Conservation (phyloP, 352 stramenopile species). For the Phytophthora aleatoria region DNA sequence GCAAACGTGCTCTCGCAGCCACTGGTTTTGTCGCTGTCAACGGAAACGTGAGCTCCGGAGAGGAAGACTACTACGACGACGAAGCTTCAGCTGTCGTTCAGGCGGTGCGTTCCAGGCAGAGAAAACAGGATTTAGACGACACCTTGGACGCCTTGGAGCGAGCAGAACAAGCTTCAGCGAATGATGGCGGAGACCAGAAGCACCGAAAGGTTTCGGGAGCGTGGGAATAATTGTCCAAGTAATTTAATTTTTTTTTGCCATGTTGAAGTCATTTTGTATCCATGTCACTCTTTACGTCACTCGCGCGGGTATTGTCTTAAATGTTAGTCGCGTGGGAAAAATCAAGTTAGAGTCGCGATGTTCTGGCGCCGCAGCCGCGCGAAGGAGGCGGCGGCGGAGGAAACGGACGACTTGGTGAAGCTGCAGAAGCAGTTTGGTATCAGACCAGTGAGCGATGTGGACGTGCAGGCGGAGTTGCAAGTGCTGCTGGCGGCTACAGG, state of each 20-base stretch:
- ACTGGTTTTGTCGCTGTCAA: slow-evolving; percentile 66
- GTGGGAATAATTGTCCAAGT: slow-evolving; percentile 18
- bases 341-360: slow-evolving; percentile 32
- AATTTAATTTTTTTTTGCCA: not conserved
- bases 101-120: slow-evolving; percentile 6
- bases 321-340: not conserved
- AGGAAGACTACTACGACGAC: slow-evolving; percentile 31
- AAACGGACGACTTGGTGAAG: slow-evolving; percentile 55
- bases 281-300: slow-evolving; percentile 22
- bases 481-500: slow-evolving; percentile 45
- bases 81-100: slow-evolving; percentile 14
- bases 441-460: slow-evolving; percentile 63
- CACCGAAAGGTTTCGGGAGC: slow-evolving; percentile 15
- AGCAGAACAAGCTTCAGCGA: slow-evolving; percentile 32
- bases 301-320: slow-evolving; percentile 16
- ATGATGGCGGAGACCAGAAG: slow-evolving; percentile 2
- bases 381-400: slow-evolving; percentile 24
- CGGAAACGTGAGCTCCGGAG: slow-evolving; percentile 40
- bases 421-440: slow-evolving; percentile 84
- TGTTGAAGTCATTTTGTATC: slow-evolving; percentile 6
- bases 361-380: slow-evolving; percentile 64
- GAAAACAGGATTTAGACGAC: slow-evolving; percentile 34
- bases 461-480: slow-evolving; percentile 72
- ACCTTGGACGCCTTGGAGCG: slow-evolving; percentile 48
- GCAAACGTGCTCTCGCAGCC: slow-evolving; percentile 37